Conservation (phyloP, 139 green algal genomes). For the Coccomyxa sp. region DNA sequence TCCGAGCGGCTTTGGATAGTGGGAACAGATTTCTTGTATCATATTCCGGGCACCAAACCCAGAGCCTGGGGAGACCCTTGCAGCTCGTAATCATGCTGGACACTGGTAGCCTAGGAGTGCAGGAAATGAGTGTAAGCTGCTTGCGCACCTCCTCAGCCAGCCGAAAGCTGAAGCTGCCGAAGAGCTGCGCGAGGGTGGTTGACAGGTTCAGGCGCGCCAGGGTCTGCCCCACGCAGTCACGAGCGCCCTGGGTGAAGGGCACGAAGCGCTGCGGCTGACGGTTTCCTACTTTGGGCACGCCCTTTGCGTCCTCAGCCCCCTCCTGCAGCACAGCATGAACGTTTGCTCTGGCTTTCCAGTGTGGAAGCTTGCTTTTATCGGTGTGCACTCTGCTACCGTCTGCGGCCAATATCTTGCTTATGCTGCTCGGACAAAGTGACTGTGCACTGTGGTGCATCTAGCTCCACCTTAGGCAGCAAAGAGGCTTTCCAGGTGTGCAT, state of each 20-base stretch:
- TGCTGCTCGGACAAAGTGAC: not conserved
- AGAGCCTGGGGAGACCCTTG: too few relatives aligned
- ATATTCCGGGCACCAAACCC: too few relatives aligned
- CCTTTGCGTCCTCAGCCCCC: not conserved
- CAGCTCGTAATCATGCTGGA: too few relatives aligned
- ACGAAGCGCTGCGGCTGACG: not conserved
- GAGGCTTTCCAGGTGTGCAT: not conserved
- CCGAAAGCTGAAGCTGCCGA: not conserved
- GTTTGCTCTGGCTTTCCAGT: not conserved
- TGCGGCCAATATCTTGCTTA: not conserved
- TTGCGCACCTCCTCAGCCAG: not conserved
- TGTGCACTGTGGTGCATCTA: not conserved
- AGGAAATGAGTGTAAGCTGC: not conserved
- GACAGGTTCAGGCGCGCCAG: not conserved
- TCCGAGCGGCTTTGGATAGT: too few relatives aligned
- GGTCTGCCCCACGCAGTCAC: not conserved
- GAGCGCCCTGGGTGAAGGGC: not conserved
- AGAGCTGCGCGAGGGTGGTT: not conserved
- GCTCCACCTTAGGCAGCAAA: not conserved
- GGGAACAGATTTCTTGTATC: too few relatives aligned
- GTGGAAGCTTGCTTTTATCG: not conserved
- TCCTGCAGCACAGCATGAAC: not conserved
- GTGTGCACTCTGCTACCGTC: not conserved
- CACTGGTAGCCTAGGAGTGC: too few relatives aligned
- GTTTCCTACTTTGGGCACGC: not conserved